Evolutionary conservation across 164 flowering plant species (phyloP).

Genomic region (Hamamelis virginiana): DNA sequence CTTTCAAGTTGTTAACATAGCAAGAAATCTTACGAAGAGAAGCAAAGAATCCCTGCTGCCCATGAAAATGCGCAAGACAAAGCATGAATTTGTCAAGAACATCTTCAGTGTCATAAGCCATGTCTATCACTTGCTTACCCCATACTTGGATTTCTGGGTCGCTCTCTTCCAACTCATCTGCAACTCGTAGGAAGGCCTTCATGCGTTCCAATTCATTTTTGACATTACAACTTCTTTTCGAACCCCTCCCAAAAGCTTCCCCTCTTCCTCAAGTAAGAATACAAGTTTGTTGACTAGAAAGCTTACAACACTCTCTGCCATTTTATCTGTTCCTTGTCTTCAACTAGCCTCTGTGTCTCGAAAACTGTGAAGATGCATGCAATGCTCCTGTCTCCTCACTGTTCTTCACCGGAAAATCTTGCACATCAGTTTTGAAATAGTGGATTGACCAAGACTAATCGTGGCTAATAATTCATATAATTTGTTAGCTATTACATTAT

Average conservation of each 20-base stretch:
- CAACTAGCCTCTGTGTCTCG: no score
- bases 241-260: no score
- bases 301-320: conserved; percentile 6
- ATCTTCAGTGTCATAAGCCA: neutral
- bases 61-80: neutral
- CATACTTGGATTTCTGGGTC: conserved; percentile 8
- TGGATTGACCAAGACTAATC: no score
- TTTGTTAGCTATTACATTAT: no score
- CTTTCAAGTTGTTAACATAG: no score
- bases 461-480: no score
- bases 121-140: conserved; percentile 1
- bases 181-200: conserved; percentile 7
- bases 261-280: neutral
- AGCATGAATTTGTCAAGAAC: neutral
- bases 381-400: no score
- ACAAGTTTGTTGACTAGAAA: conserved; percentile 5
- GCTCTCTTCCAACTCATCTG: conserved; percentile 5
- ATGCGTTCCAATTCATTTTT: conserved; percentile 3
- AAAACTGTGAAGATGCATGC: no score
- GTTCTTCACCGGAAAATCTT: no score
- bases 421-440: no score
- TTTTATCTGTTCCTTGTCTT: neutral
- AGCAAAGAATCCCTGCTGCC: no score
- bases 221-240: conserved; percentile 1
- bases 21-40: no score